Conservation (phyloP, 768 basidiomycete species). For the Russula virescens region DNA sequence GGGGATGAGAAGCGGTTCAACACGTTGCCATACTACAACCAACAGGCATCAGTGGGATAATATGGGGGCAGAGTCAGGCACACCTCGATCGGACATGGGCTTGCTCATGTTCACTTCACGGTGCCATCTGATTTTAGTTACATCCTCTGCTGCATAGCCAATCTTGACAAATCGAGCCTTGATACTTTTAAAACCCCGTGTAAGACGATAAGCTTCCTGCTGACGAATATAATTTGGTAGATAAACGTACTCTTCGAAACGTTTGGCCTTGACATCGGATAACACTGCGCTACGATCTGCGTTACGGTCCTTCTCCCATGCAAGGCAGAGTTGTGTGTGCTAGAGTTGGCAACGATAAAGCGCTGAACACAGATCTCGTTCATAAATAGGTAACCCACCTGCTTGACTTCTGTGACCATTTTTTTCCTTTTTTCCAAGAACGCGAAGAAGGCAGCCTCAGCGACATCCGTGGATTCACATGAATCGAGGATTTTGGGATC, state of each 20-base stretch:
- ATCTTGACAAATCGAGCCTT: conserved; percentile 1
- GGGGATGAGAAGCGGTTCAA: conserved; percentile 6
- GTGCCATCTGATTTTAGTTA: conserved; percentile 5
- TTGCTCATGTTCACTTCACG: conserved; percentile 13
- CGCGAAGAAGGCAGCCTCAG: not conserved
- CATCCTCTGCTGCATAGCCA: conserved; percentile 7
- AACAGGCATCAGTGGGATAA: not conserved
- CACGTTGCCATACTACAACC: conserved; percentile 8
- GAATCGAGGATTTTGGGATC: not conserved
- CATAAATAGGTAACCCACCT: not conserved
- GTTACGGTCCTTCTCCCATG: conserved; percentile 9
- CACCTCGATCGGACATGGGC: conserved; percentile 18
- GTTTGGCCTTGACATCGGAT: conserved; percentile 11
- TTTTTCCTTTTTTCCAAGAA: not conserved
- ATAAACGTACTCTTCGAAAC: conserved; percentile 14
- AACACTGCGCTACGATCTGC: conserved; percentile 15
- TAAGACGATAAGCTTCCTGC: not conserved
- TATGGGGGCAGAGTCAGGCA: not conserved
- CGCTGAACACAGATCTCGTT: not conserved
- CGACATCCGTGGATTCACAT: not conserved
- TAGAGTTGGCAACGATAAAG: not conserved
- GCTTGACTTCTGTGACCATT: not conserved
- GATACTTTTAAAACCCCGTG: not conserved
- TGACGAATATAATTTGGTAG: too few relatives aligned
- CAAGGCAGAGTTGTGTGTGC: conserved; percentile 4